Evolutionary conservation across 2,329 filamentous ascomycete species (phyloP).

Genomic region (Helotiales sp.): DNA sequence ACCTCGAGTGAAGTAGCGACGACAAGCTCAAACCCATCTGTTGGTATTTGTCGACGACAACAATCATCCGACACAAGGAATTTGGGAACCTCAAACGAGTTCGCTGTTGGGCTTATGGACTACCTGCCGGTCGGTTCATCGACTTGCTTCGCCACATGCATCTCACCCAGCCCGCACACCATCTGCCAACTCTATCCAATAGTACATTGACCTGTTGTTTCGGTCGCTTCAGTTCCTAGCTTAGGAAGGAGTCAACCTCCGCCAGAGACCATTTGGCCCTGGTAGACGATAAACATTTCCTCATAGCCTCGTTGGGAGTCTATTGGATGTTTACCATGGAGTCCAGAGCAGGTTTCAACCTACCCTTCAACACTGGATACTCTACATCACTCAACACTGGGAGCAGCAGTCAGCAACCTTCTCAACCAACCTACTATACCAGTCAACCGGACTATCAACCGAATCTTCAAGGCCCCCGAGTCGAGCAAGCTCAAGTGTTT

Average conservation of each 20-base stretch:
- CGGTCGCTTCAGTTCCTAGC: too few relatives aligned
- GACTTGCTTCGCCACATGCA: too few relatives aligned
- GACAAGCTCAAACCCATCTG: not conserved
- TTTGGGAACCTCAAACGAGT: too few relatives aligned
- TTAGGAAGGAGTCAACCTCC: conserved; percentile 23
- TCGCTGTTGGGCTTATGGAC: too few relatives aligned
- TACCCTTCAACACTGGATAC: not conserved
- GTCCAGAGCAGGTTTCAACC: not conserved
- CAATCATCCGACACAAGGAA: too few relatives aligned
- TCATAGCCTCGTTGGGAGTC: conserved; percentile 29
- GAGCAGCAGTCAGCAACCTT: not conserved
- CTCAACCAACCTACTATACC: not conserved
- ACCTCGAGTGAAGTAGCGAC: not conserved
- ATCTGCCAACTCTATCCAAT: too few relatives aligned
- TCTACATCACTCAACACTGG: not conserved
- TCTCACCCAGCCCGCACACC: too few relatives aligned
- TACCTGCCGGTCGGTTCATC: too few relatives aligned
- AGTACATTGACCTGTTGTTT: too few relatives aligned
- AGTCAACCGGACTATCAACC: not conserved
- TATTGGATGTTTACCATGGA: conserved; percentile 30
- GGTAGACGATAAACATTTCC: conserved; percentile 27
- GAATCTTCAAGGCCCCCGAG: not conserved
- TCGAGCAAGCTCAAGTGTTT: not conserved
- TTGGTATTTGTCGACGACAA: not conserved
- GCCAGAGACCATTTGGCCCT: conserved; percentile 30